These are phyloP conservation scores for Chytriomyces sp. DNA, from an alignment of 192 early-diverging fungal genomes.

Conservation along the genomic window DNA sequence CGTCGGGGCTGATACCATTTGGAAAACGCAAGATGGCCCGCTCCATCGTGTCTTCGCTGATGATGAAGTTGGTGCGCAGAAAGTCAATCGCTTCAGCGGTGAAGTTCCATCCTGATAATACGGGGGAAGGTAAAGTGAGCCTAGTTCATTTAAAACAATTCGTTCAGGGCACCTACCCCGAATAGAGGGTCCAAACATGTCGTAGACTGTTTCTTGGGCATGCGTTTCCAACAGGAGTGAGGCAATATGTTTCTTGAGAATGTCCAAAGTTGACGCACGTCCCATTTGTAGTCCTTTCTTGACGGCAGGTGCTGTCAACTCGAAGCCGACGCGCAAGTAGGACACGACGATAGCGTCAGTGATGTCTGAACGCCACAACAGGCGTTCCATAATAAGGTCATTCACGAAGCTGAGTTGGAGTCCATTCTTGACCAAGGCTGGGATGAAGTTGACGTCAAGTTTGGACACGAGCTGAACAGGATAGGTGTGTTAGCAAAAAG, in stretches of 20 bases:
- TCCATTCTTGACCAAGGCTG: conserved; percentile 38
- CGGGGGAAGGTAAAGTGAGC: neutral
- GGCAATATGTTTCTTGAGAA: conserved; percentile 28
- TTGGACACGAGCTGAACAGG: conserved; percentile 35
- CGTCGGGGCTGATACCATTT: conserved; percentile 36
- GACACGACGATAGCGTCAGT: conserved; percentile 30
- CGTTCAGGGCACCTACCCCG: conserved; percentile 15
- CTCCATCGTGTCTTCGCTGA: conserved; percentile 36
- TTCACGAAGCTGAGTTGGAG: conserved; percentile 41
- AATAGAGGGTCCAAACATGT: conserved; percentile 53
- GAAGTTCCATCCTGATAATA: conserved; percentile 42
- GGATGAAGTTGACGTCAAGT: conserved; percentile 39
- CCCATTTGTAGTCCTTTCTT: conserved; percentile 51
- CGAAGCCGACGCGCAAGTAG: conserved; percentile 45
- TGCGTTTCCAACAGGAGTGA: conserved; percentile 26
- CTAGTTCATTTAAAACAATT: neutral
- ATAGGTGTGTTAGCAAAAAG: no score
- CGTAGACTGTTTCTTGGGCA: conserved; percentile 46
- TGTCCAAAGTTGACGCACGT: conserved; percentile 34
- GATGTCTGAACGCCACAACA: conserved; percentile 47
- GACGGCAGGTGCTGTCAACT: conserved; percentile 32
- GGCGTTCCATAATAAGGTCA: conserved; percentile 49
- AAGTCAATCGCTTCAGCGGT: conserved; percentile 42
- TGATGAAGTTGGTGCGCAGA: conserved; percentile 34
- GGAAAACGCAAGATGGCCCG: conserved; percentile 35